These are phyloP conservation scores for Neonectria neomacrospora DNA, from an alignment of 2,329 filamentous ascomycete genomes.

Conservation along the genomic window DNA sequence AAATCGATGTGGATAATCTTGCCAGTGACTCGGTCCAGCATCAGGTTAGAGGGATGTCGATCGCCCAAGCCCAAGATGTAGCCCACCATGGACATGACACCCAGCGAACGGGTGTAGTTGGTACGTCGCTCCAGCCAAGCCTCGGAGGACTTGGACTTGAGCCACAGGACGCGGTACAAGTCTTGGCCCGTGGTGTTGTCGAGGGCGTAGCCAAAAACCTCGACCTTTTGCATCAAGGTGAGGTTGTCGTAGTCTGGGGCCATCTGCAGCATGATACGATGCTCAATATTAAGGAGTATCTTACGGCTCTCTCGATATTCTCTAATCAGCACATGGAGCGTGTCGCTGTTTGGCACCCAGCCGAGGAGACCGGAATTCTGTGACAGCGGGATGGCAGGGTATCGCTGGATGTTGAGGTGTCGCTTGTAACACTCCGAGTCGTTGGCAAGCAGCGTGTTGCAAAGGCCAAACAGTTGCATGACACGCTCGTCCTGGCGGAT, in stretches of 20 bases:
- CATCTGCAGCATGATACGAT: constrained; percentile 99
- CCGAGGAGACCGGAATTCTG: constrained; percentile 95
- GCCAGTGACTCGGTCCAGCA: constrained; percentile 95
- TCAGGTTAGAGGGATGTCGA: constrained; percentile 95
- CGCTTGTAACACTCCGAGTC: constrained; percentile 98
- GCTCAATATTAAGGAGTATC: constrained; percentile 98
- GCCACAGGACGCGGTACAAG: constrained; percentile 95
- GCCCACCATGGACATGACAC: constrained; percentile 99
- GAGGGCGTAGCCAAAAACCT: constrained; percentile 98
- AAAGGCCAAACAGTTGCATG: constrained; percentile 98
- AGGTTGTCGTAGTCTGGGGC: constrained; percentile 98
- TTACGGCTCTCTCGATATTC: constrained; percentile 98
- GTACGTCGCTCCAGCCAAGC: constrained; percentile 97
- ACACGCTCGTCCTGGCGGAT: constrained; percentile 98
- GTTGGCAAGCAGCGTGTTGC: constrained; percentile 92
- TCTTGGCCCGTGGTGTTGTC: constrained; percentile 99
- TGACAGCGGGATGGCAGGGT: constrained; percentile 95
- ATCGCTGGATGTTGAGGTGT: constrained; percentile 95
- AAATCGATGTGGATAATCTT: constrained; percentile 99
- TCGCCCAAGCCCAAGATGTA: constrained; percentile 98
- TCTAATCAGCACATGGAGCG: constrained; percentile 93
- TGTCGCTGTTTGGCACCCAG: constrained; percentile 98
- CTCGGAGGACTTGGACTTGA: constrained; percentile 98
- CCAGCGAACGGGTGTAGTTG: constrained; percentile 97
- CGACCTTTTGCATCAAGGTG: constrained; percentile 99